Evolutionary conservation across 441 rosid species (phyloP).

Genomic region (Manihot esculenta): DNA sequence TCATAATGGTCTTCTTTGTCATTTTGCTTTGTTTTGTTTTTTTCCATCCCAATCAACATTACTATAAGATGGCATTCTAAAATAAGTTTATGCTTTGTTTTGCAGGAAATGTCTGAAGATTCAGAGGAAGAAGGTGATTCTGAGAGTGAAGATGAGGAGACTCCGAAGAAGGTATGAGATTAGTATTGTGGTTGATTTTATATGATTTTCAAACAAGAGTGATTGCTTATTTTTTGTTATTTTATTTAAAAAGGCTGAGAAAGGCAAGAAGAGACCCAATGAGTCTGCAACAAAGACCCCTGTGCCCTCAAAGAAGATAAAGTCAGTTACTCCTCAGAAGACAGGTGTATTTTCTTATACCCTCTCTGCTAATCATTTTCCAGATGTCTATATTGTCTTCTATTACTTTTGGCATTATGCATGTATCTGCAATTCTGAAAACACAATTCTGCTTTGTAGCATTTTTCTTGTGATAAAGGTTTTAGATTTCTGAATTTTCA

Average conservation of each 20-base stretch:
- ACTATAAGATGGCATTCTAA: too few relatives aligned
- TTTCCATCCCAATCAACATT: too few relatives aligned
- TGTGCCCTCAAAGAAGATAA: constrained; percentile 57
- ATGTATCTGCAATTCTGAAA: too few relatives aligned
- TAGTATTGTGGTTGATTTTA: not conserved
- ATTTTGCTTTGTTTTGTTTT: too few relatives aligned
- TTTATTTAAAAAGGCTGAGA: constrained; percentile 42
- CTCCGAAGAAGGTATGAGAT: constrained; percentile 43
- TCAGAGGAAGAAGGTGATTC: constrained; percentile 33
- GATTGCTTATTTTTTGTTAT: not conserved
- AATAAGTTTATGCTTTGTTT: not conserved
- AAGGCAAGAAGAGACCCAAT: constrained; percentile 59
- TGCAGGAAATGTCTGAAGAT: constrained; percentile 29
- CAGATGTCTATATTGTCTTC: too few relatives aligned
- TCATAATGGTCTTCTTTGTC: too few relatives aligned
- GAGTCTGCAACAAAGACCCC: constrained; percentile 66
- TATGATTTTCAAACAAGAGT: too few relatives aligned
- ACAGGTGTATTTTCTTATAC: constrained; percentile 44
- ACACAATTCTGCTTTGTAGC: too few relatives aligned
- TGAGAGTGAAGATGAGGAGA: constrained; percentile 43
- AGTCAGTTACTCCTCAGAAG: constrained; percentile 55
- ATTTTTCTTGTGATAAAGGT: too few relatives aligned
- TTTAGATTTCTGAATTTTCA: too few relatives aligned
- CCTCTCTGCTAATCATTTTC: too few relatives aligned
- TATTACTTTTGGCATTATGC: too few relatives aligned